These are phyloP conservation scores for Globisporangium megalacanthum DNA, from an alignment of 352 stramenopile species.

Conservation along the genomic window DNA sequence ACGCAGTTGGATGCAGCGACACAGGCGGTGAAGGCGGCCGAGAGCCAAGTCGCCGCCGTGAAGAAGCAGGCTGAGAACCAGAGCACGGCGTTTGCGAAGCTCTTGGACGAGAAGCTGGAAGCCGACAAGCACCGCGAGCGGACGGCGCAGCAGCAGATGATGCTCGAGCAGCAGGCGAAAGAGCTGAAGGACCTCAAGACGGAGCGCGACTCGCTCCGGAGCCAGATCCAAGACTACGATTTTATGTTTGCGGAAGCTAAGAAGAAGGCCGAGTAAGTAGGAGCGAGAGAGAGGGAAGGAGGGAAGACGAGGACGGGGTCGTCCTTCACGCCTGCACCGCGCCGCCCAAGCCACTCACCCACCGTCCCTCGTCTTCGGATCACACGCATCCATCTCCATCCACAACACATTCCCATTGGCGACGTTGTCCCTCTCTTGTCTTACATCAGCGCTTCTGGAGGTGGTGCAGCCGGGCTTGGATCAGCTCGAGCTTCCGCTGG, in stretches of 20 bases:
- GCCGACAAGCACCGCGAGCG: slow-evolving; percentile 44
- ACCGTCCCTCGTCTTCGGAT: no score
- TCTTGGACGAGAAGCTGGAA: slow-evolving; percentile 71
- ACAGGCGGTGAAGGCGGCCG: slow-evolving; percentile 40
- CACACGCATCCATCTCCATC: no score
- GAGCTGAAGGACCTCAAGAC: slow-evolving; percentile 45
- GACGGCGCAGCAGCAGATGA: slow-evolving; percentile 33
- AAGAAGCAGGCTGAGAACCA: slow-evolving; percentile 79
- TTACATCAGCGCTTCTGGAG: slow-evolving; percentile 26
- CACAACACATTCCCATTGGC: not conserved
- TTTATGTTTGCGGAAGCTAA: slow-evolving; percentile 87
- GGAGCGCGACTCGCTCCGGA: slow-evolving; percentile 69
- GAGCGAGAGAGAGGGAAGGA: not conserved
- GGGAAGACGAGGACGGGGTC: not conserved
- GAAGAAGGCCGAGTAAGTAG: slow-evolving; percentile 75
- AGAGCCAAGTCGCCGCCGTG: slow-evolving; percentile 43
- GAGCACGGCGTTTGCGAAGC: slow-evolving; percentile 75
- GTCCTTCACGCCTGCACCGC: not conserved
- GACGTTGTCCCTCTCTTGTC: not conserved
- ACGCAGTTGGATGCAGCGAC: slow-evolving; percentile 27
- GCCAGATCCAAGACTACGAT: slow-evolving; percentile 83
- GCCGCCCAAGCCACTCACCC: no score
- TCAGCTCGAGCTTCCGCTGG: slow-evolving; percentile 42
- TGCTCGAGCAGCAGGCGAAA: slow-evolving; percentile 35
- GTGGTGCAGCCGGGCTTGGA: slow-evolving; percentile 50